Evolutionary conservation across 805 yeast species (phyloP).

Genomic region (Tetrapisispora nanseiensis): DNA sequence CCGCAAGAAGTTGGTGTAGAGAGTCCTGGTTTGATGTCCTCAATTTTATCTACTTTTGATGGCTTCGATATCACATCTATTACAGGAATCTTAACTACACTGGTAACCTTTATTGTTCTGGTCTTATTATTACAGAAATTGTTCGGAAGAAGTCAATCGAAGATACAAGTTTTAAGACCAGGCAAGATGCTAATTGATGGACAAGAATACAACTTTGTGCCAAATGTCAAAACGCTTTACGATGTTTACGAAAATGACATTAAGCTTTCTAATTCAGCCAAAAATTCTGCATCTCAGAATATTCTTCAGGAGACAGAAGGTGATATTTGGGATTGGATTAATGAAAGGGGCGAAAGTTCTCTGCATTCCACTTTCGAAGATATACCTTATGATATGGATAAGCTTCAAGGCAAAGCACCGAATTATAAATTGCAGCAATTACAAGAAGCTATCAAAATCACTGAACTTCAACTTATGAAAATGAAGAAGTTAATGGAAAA

Average conservation of each 20-base stretch:
- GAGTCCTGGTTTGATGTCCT: not conserved
- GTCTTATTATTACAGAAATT: slow-evolving; percentile 7
- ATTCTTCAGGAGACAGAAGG: slow-evolving; percentile 41
- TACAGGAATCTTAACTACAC: slow-evolving; percentile 7
- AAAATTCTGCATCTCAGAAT: slow-evolving; percentile 10
- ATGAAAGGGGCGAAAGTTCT: slow-evolving; percentile 28
- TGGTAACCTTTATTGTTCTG: slow-evolving; percentile 6
- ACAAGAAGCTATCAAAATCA: slow-evolving; percentile 20
- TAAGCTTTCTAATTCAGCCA: slow-evolving; percentile 8
- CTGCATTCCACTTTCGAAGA: slow-evolving; percentile 2
- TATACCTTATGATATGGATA: not conserved
- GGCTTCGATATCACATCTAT: slow-evolving; percentile 16
- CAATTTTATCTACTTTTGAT: slow-evolving; percentile 5
- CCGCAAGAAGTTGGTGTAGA: not conserved
- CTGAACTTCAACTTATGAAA: slow-evolving; percentile 20
- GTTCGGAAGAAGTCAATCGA: slow-evolving; percentile 4
- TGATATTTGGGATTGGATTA: slow-evolving; percentile 67
- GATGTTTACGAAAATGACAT: slow-evolving; percentile 21
- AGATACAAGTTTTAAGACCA: slow-evolving; percentile 14
- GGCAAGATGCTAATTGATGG: slow-evolving; percentile 29
- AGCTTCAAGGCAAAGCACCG: slow-evolving; percentile 5
- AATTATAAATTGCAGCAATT: slow-evolving; percentile 16
- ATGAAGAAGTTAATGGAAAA: slow-evolving; percentile 14
- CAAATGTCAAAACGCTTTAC: slow-evolving; percentile 32
- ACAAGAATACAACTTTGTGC: slow-evolving; percentile 32